Base-by-base conservation (phyloP, 1,284 basidiomycete genomes). In the Cutaneotrichosporon spelunceum region DNA sequence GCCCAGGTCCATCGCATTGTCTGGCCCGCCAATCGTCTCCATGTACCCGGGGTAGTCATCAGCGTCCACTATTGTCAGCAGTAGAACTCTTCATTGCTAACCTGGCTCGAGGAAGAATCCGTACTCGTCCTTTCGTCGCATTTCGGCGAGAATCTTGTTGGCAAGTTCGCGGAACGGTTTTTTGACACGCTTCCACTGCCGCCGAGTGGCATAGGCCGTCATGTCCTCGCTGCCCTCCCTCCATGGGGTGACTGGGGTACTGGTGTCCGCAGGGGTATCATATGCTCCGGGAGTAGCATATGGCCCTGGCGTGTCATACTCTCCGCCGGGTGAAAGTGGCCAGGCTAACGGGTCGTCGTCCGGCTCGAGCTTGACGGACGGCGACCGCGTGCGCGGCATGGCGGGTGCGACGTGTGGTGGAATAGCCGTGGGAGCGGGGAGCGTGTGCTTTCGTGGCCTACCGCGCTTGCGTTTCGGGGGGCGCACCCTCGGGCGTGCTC, bases 1-100 rank as follows among this genome's bases (percentile, higher is more conserved):
- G 4, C 68, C 70, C 44, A 78, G 66, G 54, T 79, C 78, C 78
- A 79, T 79, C 70, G 76, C 76, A 39, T 76, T 76, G 53, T 76
- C 77, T 30, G 70, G 67, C 8, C 78, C 78, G 14, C 78, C 78
- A n/a, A 79, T 73, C 3, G 70, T 66, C 14, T 68, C 69, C 2
- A 75, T 67, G 57, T 79, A 79, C 27, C 71, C 72, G 5, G 78
- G 77, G 48, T 74, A 78, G 19, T 74, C 73, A 16, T 76, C 72
- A 11, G 66, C 59, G 30, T 74, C 67, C 13, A 79, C 78, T 56
- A 63, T 9, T n/a, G 50, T 56, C 16, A 56, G 47, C 39, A 16
- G 30, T 36, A 10, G 10, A 11, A 10, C 13, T 3, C 5, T 9
- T 13, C 21, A 21, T n/a, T n/a, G 2, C 60, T 53, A 45, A 70